Percentiles rank a stretch among this genome's conserved stretches.
Conservation (phyloP, 805 yeast genomes). For the Starmerella stigmatis region DNA sequence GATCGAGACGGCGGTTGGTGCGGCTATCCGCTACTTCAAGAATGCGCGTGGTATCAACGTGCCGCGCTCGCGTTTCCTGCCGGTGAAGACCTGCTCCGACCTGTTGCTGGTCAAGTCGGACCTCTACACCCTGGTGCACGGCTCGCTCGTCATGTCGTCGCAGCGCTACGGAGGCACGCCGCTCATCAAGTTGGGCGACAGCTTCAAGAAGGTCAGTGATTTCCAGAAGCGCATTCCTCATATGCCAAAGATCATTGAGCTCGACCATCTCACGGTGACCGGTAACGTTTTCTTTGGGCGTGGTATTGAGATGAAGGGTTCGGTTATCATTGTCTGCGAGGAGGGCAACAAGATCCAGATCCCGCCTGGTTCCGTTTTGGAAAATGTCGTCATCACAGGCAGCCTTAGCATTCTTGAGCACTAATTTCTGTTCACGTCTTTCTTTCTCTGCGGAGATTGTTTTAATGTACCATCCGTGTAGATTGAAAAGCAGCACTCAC, state of each 20-base stretch:
- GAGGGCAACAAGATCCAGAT: conserved; percentile 95
- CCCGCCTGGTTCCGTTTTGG: conserved; percentile 91
- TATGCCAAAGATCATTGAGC: conserved; percentile 91
- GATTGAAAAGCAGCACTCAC: too few relatives aligned
- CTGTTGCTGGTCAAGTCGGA: conserved; percentile 90
- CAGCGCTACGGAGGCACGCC: conserved; percentile 87
- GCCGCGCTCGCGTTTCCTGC: conserved; percentile 94
- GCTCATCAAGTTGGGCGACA: conserved; percentile 88
- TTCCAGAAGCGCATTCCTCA: conserved; percentile 85
- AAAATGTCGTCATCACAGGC: conserved; percentile 95
- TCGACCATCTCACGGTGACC: conserved; percentile 94
- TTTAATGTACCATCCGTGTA: too few relatives aligned
- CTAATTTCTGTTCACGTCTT: conserved; percentile 33
- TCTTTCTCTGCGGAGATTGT: too few relatives aligned
- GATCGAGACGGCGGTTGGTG: conserved; percentile 98
- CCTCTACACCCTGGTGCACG: conserved; percentile 80
- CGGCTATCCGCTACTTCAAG: conserved; percentile 90
- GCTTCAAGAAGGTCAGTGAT: conserved; percentile 87
- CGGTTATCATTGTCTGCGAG: conserved; percentile 93
- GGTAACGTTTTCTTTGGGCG: conserved; percentile 92
- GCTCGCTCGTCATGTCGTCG: conserved; percentile 75
- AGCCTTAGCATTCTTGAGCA: conserved; percentile 90
- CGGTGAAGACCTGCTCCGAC: conserved; percentile 96
- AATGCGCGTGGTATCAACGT: conserved; percentile 97
- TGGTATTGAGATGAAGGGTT: conserved; percentile 84